These are phyloP conservation scores for Yarrowia sp. DNA, from an alignment of 805 yeast species.

Conservation along the genomic window DNA sequence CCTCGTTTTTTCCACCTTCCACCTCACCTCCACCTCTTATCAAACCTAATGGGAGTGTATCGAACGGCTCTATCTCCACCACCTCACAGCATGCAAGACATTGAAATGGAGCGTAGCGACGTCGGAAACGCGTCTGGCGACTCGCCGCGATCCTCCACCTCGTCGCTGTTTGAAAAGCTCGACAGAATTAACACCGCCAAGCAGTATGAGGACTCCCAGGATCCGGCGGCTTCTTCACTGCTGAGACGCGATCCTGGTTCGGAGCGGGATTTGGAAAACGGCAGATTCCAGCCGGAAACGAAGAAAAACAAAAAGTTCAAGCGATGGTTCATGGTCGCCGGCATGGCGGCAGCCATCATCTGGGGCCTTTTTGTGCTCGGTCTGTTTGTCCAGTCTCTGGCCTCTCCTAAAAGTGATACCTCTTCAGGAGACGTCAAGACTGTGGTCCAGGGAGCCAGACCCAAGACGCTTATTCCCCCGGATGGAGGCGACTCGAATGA, in stretches of 20 bases:
- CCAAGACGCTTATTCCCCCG: background rate
- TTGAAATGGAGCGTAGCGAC: slow-evolving; percentile 13
- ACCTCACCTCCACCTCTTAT: background rate
- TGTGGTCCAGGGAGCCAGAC: slow-evolving; percentile 1
- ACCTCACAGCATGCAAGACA: slow-evolving; percentile 24
- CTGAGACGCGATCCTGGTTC: background rate
- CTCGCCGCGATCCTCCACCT: slow-evolving; percentile 37
- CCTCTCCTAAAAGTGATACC: background rate
- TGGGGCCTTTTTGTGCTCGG: slow-evolving; percentile 34
- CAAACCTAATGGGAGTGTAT: slow-evolving; percentile 4
- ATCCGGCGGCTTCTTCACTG: background rate
- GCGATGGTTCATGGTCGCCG: slow-evolving; percentile 16
- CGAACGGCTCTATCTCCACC: slow-evolving; percentile 23
- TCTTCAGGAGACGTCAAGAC: background rate
- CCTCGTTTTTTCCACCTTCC: background rate
- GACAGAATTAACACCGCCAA: slow-evolving; percentile 22
- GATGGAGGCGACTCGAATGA: background rate
- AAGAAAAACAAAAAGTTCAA: background rate
- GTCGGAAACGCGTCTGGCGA: background rate
- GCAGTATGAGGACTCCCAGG: background rate
- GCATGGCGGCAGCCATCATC: background rate
- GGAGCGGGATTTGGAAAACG: background rate
- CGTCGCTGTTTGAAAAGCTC: slow-evolving; percentile 36
- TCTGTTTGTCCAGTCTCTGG: background rate
- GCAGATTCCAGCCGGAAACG: background rate